Evolutionary conservation across 2,329 filamentous ascomycete genomes (phyloP).

Genomic region (Talaromyces sp.): DNA sequence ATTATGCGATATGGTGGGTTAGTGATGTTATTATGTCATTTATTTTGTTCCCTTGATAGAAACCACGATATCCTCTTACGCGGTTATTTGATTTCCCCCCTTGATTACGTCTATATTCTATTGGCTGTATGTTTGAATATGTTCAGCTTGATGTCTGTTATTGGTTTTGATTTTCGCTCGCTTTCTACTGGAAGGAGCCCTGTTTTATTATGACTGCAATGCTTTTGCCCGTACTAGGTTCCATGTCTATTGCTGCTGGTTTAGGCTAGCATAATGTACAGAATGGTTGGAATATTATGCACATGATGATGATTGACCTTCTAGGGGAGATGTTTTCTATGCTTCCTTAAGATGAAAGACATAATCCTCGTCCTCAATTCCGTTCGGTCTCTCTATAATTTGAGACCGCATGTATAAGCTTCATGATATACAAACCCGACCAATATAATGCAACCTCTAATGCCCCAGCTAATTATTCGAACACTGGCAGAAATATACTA

Average conservation of each 20-base stretch:
- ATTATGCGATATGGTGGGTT: neutral
- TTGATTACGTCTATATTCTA: neutral
- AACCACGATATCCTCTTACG: conserved; percentile 28
- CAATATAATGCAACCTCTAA: neutral
- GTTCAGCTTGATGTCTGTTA: conserved; percentile 1
- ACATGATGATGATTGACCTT: neutral
- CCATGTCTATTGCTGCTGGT: neutral
- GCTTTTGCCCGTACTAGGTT: neutral
- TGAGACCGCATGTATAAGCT: neutral
- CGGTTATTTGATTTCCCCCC: conserved; percentile 23
- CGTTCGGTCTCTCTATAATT: neutral
- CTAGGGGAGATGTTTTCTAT: neutral
- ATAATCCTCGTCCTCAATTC: neutral
- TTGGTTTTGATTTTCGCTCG: conserved; percentile 1
- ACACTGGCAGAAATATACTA: conserved; percentile 26
- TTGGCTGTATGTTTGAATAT: neutral
- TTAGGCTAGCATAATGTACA: conserved; percentile 2
- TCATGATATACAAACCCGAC: neutral
- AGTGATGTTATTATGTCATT: conserved; percentile 16
- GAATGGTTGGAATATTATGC: conserved; percentile 2
- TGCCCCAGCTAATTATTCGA: neutral
- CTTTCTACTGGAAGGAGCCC: neutral
- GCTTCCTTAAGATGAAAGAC: neutral
- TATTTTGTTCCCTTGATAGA: conserved; percentile 20
- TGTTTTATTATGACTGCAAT: conserved; percentile 14